A percentile compares a stretch with the other conserved stretches of the same genome.
Conservation (phyloP, 805 yeast species). For the Candida endomychidarum region DNA sequence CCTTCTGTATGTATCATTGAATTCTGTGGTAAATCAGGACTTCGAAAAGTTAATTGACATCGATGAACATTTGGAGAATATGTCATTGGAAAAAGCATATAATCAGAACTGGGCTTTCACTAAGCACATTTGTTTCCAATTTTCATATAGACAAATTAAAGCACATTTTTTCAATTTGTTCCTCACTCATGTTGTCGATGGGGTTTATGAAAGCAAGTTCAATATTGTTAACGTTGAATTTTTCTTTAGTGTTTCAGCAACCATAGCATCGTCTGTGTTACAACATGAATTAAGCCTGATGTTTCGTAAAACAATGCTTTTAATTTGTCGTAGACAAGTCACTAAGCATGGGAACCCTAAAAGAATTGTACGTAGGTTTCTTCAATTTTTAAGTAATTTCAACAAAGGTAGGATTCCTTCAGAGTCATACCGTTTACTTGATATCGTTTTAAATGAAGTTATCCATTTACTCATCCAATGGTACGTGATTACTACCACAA, state of each 20-base stretch:
- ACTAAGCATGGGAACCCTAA: neutral
- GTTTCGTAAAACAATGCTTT: neutral
- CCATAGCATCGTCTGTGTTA: neutral
- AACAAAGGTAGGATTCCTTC: neutral
- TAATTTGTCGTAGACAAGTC: neutral
- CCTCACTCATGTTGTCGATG: neutral
- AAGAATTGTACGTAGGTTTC: neutral
- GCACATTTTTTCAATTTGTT: neutral
- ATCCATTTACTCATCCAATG: neutral
- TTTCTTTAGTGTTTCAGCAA: neutral
- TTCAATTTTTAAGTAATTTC: neutral
- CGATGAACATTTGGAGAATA: neutral
- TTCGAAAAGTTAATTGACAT: neutral
- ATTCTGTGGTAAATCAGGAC: neutral
- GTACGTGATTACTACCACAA: neutral
- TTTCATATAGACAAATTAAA: neutral
- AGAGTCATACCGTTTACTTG: too few species aligned
- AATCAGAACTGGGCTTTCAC: too few species aligned
- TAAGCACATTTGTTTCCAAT: too few species aligned
- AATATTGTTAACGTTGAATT: neutral
- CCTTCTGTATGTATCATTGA: neutral
- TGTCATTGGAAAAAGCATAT: too few species aligned
- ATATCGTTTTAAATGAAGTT: too few species aligned
- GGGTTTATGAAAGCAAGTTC: neutral
- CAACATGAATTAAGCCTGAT: neutral